A percentile compares a stretch with the other conserved stretches of the same genome.
These are phyloP conservation scores for Metschnikowia koreensis DNA, from an alignment of 805 yeast genomes.

Conservation along the genomic window DNA sequence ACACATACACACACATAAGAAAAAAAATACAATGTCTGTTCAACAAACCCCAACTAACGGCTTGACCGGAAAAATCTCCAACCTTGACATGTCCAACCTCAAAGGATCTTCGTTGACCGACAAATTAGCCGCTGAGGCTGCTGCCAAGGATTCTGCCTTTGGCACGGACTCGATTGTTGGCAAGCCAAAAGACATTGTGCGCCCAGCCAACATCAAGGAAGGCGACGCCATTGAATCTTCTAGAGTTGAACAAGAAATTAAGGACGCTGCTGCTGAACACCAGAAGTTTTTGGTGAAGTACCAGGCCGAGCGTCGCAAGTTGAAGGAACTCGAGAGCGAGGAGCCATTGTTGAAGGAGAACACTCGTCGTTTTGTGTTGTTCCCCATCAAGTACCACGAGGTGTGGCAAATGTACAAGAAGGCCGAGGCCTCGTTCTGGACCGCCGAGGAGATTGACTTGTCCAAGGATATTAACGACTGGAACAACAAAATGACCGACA, in stretches of 20 bases:
- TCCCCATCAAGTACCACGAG: conserved; percentile 96
- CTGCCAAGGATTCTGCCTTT: conserved; percentile 14
- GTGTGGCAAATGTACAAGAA: conserved; percentile 98
- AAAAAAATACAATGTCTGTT: conserved; percentile 13
- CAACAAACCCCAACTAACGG: conserved; percentile 51
- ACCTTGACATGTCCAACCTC: conserved; percentile 34
- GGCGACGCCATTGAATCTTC: conserved; percentile 21
- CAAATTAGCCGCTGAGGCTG: conserved; percentile 39
- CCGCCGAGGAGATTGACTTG: conserved; percentile 97
- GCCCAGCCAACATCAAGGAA: conserved; percentile 19
- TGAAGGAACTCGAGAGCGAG: conserved; percentile 75
- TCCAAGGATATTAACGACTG: conserved; percentile 91
- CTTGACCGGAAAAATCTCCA: conserved; percentile 43
- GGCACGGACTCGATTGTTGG: conserved; percentile 20
- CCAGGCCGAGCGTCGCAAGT: conserved; percentile 65
- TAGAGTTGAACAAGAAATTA: conserved; percentile 24
- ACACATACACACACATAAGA: background rate
- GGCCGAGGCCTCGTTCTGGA: conserved; percentile 99
- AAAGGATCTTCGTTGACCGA: conserved; percentile 41
- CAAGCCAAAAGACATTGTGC: conserved; percentile 21
- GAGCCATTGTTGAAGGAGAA: conserved; percentile 89
- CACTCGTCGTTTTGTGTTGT: conserved; percentile 83
- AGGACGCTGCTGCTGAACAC: conserved; percentile 41
- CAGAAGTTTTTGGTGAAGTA: conserved; percentile 57
- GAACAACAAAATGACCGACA: conserved; percentile 84